Evolutionary conservation across 1,284 basidiomycete species (phyloP), one percentile per base, ranked within the genome.

Genomic region (Sphagnurus paluster): DNA sequence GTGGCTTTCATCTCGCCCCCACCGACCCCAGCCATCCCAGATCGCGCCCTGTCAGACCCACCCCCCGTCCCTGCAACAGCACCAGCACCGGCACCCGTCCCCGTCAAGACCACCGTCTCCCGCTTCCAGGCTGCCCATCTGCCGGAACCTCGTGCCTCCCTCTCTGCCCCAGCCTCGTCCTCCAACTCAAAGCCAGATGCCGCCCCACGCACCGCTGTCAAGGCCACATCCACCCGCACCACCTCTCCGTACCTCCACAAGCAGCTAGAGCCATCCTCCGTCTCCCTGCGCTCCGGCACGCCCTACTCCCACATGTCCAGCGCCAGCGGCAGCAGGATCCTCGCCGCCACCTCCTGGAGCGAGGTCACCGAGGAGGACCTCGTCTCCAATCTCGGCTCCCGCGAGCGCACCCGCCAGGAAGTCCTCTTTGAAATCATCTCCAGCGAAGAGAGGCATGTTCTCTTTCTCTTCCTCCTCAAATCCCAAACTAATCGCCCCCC

Each of bases 401-500:
- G 94, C 47, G 96, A 99, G 65, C 82, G 96, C 42, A 98, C 93
- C 23, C 79, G 96, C 41, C 96, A 98, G 65, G 96, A 99, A 71
- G 96, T 98, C 2, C 68, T 99, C 25, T 98, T 94, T 79, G 96
- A 99, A 71, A 98, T 99, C 56, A 95, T 99, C 37, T 90, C 91
- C 30, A 94, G 91, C 58, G 96, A 98, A 69, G 95, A 98, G 66
- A 80, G 94, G 90, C 93, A 60, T 23, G 28, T n/a, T n/a, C 30
- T 29, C 19, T 23, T 48, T 34, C 17, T 40, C 35, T 35, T 44
- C 37, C 6, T 29, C 42, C 38, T 45, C 28, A 25, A 50, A 46
- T 36, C 38, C 26, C 38, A 46, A 30, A 25, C 49, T 51, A 50
- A 30, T 33, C 8, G 28, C 10, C 46, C 7, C 17, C 52, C 55